These are phyloP conservation scores for Phaseolus lunatus DNA, from an alignment of 306 rosid genomes.

Conservation along the genomic window DNA sequence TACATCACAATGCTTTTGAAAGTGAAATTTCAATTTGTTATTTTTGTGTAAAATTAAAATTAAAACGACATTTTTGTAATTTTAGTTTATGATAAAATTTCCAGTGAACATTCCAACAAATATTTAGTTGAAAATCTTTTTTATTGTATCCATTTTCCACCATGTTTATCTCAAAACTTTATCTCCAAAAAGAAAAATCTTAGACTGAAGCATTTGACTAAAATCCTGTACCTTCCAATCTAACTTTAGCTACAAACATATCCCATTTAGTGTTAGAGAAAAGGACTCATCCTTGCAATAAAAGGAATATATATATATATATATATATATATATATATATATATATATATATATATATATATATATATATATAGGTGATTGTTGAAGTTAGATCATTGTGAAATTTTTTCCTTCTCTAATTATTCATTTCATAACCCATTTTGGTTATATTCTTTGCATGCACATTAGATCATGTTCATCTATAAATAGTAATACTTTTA, in stretches of 20 bases:
- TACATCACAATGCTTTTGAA: not conserved
- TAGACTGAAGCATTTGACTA: not conserved
- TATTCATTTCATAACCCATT: not conserved
- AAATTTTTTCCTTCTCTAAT: not conserved
- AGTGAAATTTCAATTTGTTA: not conserved
- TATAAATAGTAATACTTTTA: conserved; percentile 1
- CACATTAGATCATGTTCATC: not conserved
- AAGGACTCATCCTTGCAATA: not conserved
- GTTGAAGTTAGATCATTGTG: not conserved
- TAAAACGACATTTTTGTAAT: not conserved
- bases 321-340: too few relatives aligned
- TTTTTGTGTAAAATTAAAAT: not conserved
- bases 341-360: too few relatives aligned
- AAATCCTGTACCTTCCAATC: not conserved
- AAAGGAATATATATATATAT: too few relatives aligned
- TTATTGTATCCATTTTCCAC: not conserved
- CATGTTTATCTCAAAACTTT: not conserved
- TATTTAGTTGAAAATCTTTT: not conserved
- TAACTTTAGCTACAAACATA: not conserved
- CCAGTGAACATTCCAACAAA: not conserved
- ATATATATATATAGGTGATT: too few relatives aligned
- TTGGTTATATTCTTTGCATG: not conserved
- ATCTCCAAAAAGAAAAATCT: not conserved
- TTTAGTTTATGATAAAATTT: not conserved
- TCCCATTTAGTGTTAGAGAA: not conserved